Evolutionary conservation across 768 basidiomycete genomes (phyloP).

Genomic region (Russula sp.): DNA sequence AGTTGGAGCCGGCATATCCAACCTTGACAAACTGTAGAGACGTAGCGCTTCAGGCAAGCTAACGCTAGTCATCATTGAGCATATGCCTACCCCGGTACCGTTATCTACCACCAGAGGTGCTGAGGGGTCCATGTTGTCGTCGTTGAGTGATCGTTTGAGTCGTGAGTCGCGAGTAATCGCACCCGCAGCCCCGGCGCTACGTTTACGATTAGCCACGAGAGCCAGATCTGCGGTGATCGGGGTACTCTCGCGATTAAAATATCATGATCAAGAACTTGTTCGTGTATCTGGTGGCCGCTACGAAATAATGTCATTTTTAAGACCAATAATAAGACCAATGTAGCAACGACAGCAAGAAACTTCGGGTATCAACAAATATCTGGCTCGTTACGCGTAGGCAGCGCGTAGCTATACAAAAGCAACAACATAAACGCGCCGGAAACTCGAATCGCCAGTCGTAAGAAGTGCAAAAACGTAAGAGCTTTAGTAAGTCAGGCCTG

Average conservation of each 20-base stretch:
- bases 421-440: constrained; percentile 6
- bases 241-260: too few species aligned
- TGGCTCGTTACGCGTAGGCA: background rate
- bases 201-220: too few species aligned
- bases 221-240: too few species aligned
- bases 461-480: background rate
- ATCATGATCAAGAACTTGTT: too few species aligned
- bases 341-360: background rate
- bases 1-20: constrained; percentile 58
- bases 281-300: background rate
- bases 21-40: constrained; percentile 51
- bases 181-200: too few species aligned
- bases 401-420: background rate
- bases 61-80: background rate
- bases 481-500: background rate
- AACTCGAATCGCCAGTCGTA: background rate
- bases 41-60: background rate
- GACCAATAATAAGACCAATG: background rate
- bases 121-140: constrained; percentile 30
- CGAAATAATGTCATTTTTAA: background rate
- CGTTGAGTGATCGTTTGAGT: constrained; percentile 1
- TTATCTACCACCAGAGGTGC: constrained; percentile 52
- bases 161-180: too few species aligned
- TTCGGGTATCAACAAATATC: constrained; percentile 7
- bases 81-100: constrained; percentile 48